Base-by-base conservation (phyloP, 2,329 filamentous ascomycete genomes). In the Calonectria leucothoes region DNA sequence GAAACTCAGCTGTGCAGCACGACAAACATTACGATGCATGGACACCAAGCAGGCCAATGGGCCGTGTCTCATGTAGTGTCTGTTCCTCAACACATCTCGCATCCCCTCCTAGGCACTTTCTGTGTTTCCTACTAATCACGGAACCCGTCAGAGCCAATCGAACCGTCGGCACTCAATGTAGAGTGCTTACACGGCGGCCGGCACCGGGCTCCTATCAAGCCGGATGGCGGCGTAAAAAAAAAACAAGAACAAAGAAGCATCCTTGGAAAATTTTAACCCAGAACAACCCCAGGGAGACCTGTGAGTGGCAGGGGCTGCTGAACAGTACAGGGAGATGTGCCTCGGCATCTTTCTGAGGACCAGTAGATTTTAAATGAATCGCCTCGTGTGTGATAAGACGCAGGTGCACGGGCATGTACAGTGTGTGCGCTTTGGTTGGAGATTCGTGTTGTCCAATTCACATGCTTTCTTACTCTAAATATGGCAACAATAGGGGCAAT, bases 1-100 rank as follows among this genome's bases (percentile, higher is more conserved):
- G 64, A 68, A 63, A 33, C 65, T 39, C 55, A 51, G 48, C 64
- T 61, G 55, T 48, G 27, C 65, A 64, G 48, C 27, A 70, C 61
- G n/a, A 49, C 25, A 35, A 42, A 8, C 14, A 35, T 17, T 31
- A 27, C 27, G 45, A 11, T 66, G 51, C 63, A 42, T 45, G 25
- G 45, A 25, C 29, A 31, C 33, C 12, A 20, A 51, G 51, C 42
- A 71, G 48, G n/a, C 45, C 39, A 66, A 42, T 66, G 27, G 27
- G 61, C 33, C 15, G 10, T 10, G n/a, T 27, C 31, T 33, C 35
- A 25, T 65, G 17, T 57, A 10, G 48, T 33, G 17, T 42, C 23
- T 35, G 37, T 68, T 48, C 29, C 66, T 42, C 59, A 31, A 45
- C 37, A 7, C 39, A 33, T 42, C 39, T 33, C 29, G 31, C 27